Base-by-base conservation (phyloP, 2,329 filamentous ascomycete genomes). In the Talaromyces sp. region DNA sequence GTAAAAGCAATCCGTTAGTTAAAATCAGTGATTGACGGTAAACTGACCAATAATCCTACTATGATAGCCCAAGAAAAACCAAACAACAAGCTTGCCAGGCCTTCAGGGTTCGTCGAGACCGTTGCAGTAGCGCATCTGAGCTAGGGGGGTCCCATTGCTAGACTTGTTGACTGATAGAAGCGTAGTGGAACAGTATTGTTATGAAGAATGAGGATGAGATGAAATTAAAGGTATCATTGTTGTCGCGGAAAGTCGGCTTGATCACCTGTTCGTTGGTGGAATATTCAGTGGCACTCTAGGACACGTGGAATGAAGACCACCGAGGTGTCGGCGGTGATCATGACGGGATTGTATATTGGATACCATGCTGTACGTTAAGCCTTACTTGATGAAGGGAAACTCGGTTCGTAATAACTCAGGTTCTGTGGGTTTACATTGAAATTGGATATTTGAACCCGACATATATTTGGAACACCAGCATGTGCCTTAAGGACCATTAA, bases 211-310 rank as follows among this genome's bases (percentile, higher is more conserved):
- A 34, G 19, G 29, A 34, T 34, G 25, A 31, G 15, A 54, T 34
- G 6, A 19, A 2, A 34, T 34, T 5, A 3, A 13, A 19, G n/a
- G 29, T 13, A 54, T 54, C 51, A 56, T 15, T 29, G 2, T 6
- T 38, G 53, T 36, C 53, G 53, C 53, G 53, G 53, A 56, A 56
- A 38, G 31, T 56, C 53, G 53, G 53, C 53, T 36, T 56, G n/a
- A 15, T 22, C 19, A 11, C 5, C 19, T 38, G 31, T 25, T 56
- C 53, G 5, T 36, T 11, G 17, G 31, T 38, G 53, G 22, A 25
- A 17, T 34, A 13, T 19, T 36, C 17, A 36, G 17, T 11, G 27
- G 27, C 10, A 34, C 27, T 34, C 6, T 7, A 7, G 3, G 31
- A 36, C 11, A 56, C 31, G 31, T 36, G 31, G 49, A 31, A n/a